A percentile compares a stretch with the other conserved stretches of the same genome.
Conservation (phyloP, 2,329 filamentous ascomycete species). For the Fusarium sp. region DNA sequence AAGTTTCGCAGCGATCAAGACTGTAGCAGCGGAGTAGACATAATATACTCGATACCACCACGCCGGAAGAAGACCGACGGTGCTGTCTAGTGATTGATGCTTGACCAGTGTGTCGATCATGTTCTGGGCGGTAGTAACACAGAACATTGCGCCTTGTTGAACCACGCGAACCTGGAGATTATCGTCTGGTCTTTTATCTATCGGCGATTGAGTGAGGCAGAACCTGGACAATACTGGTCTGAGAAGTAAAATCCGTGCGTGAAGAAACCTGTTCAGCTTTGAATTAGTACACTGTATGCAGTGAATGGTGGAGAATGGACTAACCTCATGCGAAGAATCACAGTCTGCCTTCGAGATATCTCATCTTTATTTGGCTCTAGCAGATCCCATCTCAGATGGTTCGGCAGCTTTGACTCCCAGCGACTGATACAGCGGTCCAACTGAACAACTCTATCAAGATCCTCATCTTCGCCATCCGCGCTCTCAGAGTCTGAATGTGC, state of each 20-base stretch:
- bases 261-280: conserved; percentile 45
- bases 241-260: conserved; percentile 51
- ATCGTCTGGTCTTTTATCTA: conserved; percentile 25
- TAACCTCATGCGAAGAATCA: conserved; percentile 52
- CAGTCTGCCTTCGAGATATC: conserved; percentile 48
- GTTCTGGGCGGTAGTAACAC: conserved; percentile 50
- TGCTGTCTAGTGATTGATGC: conserved; percentile 49
- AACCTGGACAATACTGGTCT: conserved; percentile 50
- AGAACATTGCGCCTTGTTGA: conserved; percentile 51
- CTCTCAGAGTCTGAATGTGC: neutral
- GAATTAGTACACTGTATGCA: no score
- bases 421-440: conserved; percentile 49
- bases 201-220: conserved; percentile 44
- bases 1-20: conserved; percentile 52
- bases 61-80: conserved; percentile 51
- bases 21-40: conserved; percentile 52
- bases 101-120: conserved; percentile 49
- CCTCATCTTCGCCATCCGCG: conserved; percentile 36
- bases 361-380: conserved; percentile 35
- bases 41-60: conserved; percentile 57
- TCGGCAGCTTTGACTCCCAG: conserved; percentile 50
- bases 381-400: conserved; percentile 40
- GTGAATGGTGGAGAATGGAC: neutral
- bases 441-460: conserved; percentile 49
- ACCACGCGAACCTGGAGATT: conserved; percentile 47